These are phyloP conservation scores for Jacaranda mimosifolia DNA, from an alignment of 257 asterid genomes.

Conservation along the genomic window DNA sequence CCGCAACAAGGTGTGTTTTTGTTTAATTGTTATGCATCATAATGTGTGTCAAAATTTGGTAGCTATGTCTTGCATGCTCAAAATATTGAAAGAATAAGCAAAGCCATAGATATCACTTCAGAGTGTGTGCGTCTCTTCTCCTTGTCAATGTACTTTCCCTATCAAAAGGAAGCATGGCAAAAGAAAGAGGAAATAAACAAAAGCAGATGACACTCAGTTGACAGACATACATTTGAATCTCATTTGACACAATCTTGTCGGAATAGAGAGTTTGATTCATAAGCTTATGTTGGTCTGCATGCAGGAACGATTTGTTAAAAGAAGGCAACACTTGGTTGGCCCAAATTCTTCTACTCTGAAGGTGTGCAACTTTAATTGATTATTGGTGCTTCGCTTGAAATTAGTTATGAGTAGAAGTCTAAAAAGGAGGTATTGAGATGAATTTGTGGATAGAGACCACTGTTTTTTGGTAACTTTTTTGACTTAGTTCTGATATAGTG, in stretches of 20 bases:
- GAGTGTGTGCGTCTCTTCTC: conserved; percentile 5
- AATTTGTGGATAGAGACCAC: neutral
- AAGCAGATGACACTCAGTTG: conserved; percentile 11
- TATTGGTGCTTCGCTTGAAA: neutral
- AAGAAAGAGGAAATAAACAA: neutral
- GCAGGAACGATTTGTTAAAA: conserved; percentile 69
- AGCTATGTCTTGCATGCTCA: neutral
- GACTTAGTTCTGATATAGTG: neutral
- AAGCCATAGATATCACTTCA: neutral
- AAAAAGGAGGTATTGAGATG: neutral
- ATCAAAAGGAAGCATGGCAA: neutral
- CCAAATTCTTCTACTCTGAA: conserved; percentile 73
- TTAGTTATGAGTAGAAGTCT: neutral
- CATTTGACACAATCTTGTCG: neutral
- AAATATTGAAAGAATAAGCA: neutral
- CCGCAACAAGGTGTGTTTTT: conserved; percentile 65
- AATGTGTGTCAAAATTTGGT: neutral
- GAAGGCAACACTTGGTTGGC: conserved; percentile 69
- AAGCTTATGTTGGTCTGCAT: neutral
- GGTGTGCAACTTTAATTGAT: conserved; percentile 37
- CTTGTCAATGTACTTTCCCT: neutral
- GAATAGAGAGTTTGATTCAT: neutral
- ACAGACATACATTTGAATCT: conserved; percentile 6
- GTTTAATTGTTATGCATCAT: neutral
- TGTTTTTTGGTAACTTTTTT: neutral